A percentile compares a stretch with the other conserved stretches of the same genome.
phyloP scores from a whole-genome alignment of 1,284 basidiomycete genomes.

The Ustilago crameri region DNA sequence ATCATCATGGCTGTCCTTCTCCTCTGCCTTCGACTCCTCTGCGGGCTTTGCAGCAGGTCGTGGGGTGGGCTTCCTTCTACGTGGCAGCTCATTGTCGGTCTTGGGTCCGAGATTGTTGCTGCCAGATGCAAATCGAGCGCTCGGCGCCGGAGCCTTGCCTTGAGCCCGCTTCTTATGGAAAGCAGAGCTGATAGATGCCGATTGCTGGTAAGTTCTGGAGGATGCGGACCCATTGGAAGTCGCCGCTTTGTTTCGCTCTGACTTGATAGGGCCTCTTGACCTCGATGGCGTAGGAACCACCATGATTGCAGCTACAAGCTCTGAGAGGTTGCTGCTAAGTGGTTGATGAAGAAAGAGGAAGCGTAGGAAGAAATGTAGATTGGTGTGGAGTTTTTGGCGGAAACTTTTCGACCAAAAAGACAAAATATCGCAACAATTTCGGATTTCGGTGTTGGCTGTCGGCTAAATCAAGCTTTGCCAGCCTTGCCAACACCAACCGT shows the following conservation, averaged over 20 bases:
- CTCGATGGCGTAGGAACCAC: constrained; percentile 7
- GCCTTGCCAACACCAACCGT: background rate
- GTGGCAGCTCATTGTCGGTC: too few relatives aligned
- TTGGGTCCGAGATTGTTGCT: constrained; percentile 7
- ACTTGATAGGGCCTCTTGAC: constrained; percentile 33
- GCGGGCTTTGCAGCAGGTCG: too few relatives aligned
- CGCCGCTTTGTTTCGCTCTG: constrained; percentile 38
- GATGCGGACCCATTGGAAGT: constrained; percentile 4
- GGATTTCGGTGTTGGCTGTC: constrained; percentile 20
- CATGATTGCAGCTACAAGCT: constrained; percentile 10
- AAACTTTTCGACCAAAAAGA: constrained; percentile 11
- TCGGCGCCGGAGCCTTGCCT: constrained; percentile 4
- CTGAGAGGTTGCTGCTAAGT: background rate
- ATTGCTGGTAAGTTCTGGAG: background rate
- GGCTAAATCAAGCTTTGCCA: background rate
- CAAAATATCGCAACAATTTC: constrained; percentile 4
- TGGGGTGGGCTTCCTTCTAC: too few relatives aligned
- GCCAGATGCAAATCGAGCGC: constrained; percentile 3
- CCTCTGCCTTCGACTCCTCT: background rate
- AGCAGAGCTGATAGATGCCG: constrained; percentile 31
- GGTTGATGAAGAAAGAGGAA: background rate
- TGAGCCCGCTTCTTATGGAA: constrained; percentile 42
- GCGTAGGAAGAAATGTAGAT: background rate
- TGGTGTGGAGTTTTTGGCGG: constrained; percentile 25
- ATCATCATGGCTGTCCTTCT: background rate